A percentile compares a stretch with the other conserved stretches of the same genome.
Conservation (phyloP, 2,329 filamentous ascomycete species). For the Thelonectria discophora region DNA sequence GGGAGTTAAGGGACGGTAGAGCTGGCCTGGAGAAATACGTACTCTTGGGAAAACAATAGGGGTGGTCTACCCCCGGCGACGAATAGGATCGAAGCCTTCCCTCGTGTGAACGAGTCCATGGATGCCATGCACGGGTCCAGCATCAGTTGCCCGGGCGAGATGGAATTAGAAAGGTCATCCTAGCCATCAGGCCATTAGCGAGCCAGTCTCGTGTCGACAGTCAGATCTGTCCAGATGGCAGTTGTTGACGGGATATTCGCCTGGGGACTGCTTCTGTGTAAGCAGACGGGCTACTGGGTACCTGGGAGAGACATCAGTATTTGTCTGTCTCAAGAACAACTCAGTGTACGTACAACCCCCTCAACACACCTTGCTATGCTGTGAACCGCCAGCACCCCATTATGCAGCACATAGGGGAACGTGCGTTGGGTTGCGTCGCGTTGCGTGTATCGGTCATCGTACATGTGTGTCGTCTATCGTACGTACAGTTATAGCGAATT, state of each 20-base stretch:
- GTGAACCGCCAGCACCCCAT: too few species aligned
- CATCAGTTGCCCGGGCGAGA: slow-evolving; percentile 8
- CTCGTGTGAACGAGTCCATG: background rate
- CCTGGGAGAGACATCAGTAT: too few species aligned
- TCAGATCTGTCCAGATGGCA: slow-evolving; percentile 25
- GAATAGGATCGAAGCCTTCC: background rate
- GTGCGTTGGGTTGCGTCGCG: background rate
- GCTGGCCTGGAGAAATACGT: background rate
- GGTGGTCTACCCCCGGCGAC: background rate
- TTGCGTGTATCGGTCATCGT: slow-evolving; percentile 21
- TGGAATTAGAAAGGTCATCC: slow-evolving; percentile 23
- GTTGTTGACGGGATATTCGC: slow-evolving; percentile 7
- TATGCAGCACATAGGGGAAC: slow-evolving; percentile 12
- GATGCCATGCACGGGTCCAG: slow-evolving; percentile 10
- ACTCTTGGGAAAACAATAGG: background rate
- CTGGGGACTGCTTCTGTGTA: too few species aligned
- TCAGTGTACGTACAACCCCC: too few species aligned
- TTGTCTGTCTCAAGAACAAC: too few species aligned
- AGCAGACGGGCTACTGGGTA: too few species aligned
- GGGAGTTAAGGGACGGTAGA: background rate
- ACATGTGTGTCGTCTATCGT: slow-evolving; percentile 27
- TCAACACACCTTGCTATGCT: background rate
- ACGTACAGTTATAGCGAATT: slow-evolving; percentile 24
- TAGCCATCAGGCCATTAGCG: slow-evolving; percentile 27
- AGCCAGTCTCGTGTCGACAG: slow-evolving; percentile 26